Evolutionary conservation across 2,329 filamentous ascomycete species (phyloP).

Genomic region (Monilinia laxa): DNA sequence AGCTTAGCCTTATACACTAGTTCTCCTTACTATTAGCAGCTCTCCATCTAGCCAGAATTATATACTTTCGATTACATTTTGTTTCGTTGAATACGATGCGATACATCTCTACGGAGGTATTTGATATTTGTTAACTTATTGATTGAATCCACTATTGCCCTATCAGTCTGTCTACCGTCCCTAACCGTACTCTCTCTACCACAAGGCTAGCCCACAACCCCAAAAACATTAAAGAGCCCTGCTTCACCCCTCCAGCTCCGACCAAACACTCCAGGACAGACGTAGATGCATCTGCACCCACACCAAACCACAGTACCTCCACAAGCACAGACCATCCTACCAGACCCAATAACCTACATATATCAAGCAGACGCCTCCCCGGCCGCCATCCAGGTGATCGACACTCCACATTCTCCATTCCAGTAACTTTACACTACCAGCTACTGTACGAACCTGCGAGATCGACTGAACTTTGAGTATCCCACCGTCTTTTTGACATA

Average conservation of each 20-base stretch:
- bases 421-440: conserved; percentile 15
- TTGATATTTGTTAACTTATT: too few relatives aligned
- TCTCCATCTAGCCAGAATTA: not conserved
- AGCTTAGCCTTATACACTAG: conserved; percentile 10
- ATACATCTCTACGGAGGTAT: too few relatives aligned
- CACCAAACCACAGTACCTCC: conserved; percentile 14
- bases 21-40: not conserved
- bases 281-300: conserved; percentile 7
- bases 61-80: not conserved
- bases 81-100: too few relatives aligned
- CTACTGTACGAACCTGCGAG: not conserved
- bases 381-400: conserved; percentile 44
- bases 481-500: not conserved
- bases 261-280: conserved; percentile 8
- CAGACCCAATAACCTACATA: conserved; percentile 40
- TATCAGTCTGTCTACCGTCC: too few relatives aligned
- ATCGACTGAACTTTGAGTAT: not conserved
- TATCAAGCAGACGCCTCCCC: conserved; percentile 40
- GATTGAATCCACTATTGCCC: too few relatives aligned
- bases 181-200: not conserved
- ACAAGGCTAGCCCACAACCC: not conserved
- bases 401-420: conserved; percentile 41
- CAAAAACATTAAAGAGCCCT: not conserved
- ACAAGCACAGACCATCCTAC: conserved; percentile 32
- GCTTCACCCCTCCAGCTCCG: conserved; percentile 23